These are phyloP conservation scores for Ophiostoma quercus DNA, from an alignment of 2,329 filamentous ascomycete genomes.

Conservation along the genomic window DNA sequence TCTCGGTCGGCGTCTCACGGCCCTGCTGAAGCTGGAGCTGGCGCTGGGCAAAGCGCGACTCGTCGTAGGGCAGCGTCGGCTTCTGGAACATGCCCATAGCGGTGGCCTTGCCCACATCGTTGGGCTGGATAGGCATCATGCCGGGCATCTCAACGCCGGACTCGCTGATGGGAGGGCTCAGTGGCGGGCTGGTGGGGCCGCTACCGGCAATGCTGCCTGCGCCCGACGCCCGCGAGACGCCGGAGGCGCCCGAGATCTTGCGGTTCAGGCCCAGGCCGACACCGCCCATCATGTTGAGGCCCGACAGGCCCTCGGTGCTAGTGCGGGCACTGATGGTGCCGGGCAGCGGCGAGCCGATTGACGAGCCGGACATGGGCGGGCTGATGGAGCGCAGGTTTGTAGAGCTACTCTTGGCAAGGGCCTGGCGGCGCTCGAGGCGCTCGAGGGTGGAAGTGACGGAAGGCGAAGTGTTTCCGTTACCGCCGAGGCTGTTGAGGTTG, in stretches of 20 bases:
- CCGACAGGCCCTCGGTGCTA: slow-evolving; percentile 21
- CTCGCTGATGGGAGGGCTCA: slow-evolving; percentile 69
- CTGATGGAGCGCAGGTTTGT: slow-evolving; percentile 61
- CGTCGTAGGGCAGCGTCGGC: slow-evolving; percentile 71
- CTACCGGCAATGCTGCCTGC: slow-evolving; percentile 34
- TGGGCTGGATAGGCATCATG: slow-evolving; percentile 62
- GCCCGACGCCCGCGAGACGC: neutral
- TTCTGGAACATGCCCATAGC: slow-evolving; percentile 61
- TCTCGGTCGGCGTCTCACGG: slow-evolving; percentile 55
- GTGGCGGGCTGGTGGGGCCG: slow-evolving; percentile 43
- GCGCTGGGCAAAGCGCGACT: slow-evolving; percentile 75
- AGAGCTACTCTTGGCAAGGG: slow-evolving; percentile 56
- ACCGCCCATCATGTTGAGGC: slow-evolving; percentile 29
- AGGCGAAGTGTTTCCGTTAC: slow-evolving; percentile 28
- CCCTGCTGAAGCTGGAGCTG: slow-evolving; percentile 76
- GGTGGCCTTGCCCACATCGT: slow-evolving; percentile 76
- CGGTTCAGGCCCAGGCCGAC: slow-evolving; percentile 27
- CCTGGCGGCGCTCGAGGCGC: slow-evolving; percentile 34
- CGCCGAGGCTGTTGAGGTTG: slow-evolving; percentile 32
- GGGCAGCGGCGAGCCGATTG: slow-evolving; percentile 32
- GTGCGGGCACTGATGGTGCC: slow-evolving; percentile 26
- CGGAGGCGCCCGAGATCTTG: slow-evolving; percentile 23
- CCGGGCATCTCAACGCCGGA: slow-evolving; percentile 39
- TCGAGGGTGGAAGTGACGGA: slow-evolving; percentile 20
- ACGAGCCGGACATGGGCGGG: slow-evolving; percentile 40